Base-by-base conservation (phyloP, 177 flowering plant species). In the Tripterygium wilfordii region DNA sequence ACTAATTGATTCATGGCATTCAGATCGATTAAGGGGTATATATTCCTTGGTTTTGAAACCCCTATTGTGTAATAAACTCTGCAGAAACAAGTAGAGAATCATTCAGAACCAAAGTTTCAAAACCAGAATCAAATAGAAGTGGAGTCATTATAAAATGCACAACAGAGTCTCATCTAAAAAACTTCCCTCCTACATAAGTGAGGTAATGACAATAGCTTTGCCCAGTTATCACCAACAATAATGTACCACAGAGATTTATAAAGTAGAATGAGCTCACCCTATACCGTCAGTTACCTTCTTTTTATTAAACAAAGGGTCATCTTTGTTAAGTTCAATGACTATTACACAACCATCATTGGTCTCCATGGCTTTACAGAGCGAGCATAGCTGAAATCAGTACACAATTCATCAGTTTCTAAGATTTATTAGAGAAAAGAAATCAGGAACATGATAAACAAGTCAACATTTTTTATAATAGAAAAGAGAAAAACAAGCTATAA, bases 271-370 rank as follows among this genome's bases (percentile, higher is more conserved):
- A n/a, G n/a, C n/a, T n/a, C n/a, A n/a, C n/a, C n/a, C n/a, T n/a
- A n/a, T n/a, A n/a, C n/a, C n/a, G n/a, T n/a, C n/a, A n/a, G n/a
- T 48, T 28, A 80, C 89, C 85, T 71, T 82, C 67, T 85, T 85
- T 53, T 68, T 68, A 14, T 65, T 65, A 48, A 61, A 63, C 7
- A 76, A 56, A 15, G 82, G 67, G 28, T 85, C 95, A 28, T 56
- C 36, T 48, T 69, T 69, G 45, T 67, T 10, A 8, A 82, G 64
- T 62, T 77, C 64, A 43, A 82, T 67, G 53, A 45, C 53, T 35
- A 85, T 42, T 5, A 48, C 48, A 49, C 56, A 38, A 6, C 42
- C 62, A 47, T 53, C 71, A 52, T 45, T 56, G 32, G 38, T 46
- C 51, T 58, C 43, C 31, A 25, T 46, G 17, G 26, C 29, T 19